Conservation (phyloP, 176 grass and related monocot species). For the Cenchrus purpureus region DNA sequence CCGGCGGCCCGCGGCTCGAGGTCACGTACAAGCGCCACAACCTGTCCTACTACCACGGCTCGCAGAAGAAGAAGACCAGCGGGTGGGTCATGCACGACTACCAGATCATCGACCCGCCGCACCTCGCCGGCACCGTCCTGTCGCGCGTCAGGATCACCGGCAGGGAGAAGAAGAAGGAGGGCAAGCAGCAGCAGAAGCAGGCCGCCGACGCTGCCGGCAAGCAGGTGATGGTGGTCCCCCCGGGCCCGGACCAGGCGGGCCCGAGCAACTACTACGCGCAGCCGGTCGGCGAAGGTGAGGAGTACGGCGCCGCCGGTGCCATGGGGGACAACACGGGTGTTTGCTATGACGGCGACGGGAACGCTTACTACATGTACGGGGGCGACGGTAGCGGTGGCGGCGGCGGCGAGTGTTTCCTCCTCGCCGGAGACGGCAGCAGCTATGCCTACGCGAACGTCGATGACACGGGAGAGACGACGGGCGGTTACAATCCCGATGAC, state of each 20-base stretch:
- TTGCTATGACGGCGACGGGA: neutral
- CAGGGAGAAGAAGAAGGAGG: neutral
- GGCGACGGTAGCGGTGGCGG: neutral
- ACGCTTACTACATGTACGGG: too few relatives aligned
- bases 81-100: slow-evolving; percentile 38
- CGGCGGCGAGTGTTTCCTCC: too few relatives aligned
- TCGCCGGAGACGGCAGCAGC: neutral
- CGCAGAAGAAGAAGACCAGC: accelerated
- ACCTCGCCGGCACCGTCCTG: slow-evolving; percentile 6
- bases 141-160: slow-evolving; percentile 6
- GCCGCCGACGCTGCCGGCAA: too few relatives aligned
- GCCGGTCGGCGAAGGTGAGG: too few relatives aligned
- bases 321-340: neutral
- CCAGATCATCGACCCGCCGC: slow-evolving; percentile 8
- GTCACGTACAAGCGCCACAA: neutral
- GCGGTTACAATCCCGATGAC: neutral
- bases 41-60: neutral
- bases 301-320: neutral
- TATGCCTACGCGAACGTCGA: too few relatives aligned
- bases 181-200: neutral
- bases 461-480: neutral
- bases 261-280: neutral
- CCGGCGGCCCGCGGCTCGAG: neutral
- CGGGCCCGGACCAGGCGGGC: neutral
- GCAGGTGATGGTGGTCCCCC: too few relatives aligned